Percentiles rank a stretch among this genome's conserved stretches.
Conservation (phyloP, 345 rosid species). For the Toxicodendron radicans region DNA sequence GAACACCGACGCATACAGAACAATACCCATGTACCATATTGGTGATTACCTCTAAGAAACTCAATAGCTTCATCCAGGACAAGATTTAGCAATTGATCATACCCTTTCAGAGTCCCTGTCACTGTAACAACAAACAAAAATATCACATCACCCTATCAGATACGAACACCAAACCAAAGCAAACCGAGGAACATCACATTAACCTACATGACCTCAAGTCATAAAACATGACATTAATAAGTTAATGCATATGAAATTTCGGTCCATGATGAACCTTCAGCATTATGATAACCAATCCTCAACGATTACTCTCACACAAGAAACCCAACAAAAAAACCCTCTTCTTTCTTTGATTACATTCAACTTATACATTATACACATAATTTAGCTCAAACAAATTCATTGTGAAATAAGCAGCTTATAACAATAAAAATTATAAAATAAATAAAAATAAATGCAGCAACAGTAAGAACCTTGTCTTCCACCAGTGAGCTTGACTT, state of each 20-base stretch:
- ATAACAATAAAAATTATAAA: neutral
- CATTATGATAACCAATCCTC: neutral
- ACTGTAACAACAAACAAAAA: constrained; percentile 41
- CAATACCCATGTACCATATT: neutral
- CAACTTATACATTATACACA: neutral
- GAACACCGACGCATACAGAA: neutral
- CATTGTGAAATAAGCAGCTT: neutral
- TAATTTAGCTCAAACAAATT: no score
- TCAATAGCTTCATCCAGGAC: constrained; percentile 92
- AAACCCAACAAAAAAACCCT: neutral
- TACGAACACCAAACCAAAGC: neutral
- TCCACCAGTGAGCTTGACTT: constrained; percentile 96
- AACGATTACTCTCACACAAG: neutral
- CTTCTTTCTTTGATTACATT: neutral
- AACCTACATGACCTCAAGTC: neutral
- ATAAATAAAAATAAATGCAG: neutral
- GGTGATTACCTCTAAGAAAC: constrained; percentile 70
- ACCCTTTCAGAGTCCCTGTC: constrained; percentile 91
- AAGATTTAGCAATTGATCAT: constrained; percentile 91
- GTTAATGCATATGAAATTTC: neutral
- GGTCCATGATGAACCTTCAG: neutral
- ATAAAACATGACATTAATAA: neutral
- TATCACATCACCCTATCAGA: neutral
- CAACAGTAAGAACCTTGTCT: constrained; percentile 65
- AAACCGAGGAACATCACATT: neutral